Percentiles rank a stretch among this genome's conserved stretches.
These are phyloP conservation scores for Paragyromitra xinjiangensis DNA, from an alignment of 495 filamentous ascomycete species.

Conservation along the genomic window DNA sequence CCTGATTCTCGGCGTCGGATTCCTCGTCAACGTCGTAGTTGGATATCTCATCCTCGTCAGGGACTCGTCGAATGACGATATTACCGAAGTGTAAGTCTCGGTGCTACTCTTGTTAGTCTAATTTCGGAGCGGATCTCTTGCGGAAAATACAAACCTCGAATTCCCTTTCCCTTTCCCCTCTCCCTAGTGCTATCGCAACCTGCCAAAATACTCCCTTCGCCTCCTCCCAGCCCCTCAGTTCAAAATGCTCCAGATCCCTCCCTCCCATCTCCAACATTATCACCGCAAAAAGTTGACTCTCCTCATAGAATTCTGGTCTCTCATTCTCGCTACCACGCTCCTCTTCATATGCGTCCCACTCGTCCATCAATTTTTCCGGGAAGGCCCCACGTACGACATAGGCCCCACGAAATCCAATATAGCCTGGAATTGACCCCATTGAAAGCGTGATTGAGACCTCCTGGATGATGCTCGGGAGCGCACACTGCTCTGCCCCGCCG, in stretches of 20 bases:
- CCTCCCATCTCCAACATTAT: slow-evolving; percentile 56
- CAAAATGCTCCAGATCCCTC: slow-evolving; percentile 54
- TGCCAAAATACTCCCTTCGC: slow-evolving; percentile 56
- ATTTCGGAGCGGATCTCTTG: background rate
- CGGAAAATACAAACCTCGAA: slow-evolving; percentile 10
- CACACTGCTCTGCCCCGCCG: slow-evolving; percentile 50
- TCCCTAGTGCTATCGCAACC: slow-evolving; percentile 53
- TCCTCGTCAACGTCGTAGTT: background rate
- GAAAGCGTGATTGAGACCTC: slow-evolving; percentile 54
- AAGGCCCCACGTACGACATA: slow-evolving; percentile 49
- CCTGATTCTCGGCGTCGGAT: slow-evolving; percentile 12
- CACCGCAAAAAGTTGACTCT: slow-evolving; percentile 52
- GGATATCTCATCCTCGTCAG: slow-evolving; percentile 1
- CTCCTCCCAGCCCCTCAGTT: slow-evolving; percentile 52
- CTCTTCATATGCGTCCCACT: slow-evolving; percentile 56
- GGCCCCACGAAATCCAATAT: slow-evolving; percentile 55
- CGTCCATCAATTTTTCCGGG: slow-evolving; percentile 47
- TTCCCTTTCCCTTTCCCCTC: slow-evolving; percentile 35
- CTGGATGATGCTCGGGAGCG: slow-evolving; percentile 48
- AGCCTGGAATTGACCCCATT: slow-evolving; percentile 52
- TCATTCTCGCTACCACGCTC: slow-evolving; percentile 57
- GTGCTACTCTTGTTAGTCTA: slow-evolving; percentile 27
- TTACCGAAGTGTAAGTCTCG: slow-evolving; percentile 57
- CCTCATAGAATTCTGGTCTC: slow-evolving; percentile 54
- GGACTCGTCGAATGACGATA: slow-evolving; percentile 51